phyloP scores from a whole-genome alignment of 495 filamentous ascomycete species.

The Xanthoparmelia taractica region DNA sequence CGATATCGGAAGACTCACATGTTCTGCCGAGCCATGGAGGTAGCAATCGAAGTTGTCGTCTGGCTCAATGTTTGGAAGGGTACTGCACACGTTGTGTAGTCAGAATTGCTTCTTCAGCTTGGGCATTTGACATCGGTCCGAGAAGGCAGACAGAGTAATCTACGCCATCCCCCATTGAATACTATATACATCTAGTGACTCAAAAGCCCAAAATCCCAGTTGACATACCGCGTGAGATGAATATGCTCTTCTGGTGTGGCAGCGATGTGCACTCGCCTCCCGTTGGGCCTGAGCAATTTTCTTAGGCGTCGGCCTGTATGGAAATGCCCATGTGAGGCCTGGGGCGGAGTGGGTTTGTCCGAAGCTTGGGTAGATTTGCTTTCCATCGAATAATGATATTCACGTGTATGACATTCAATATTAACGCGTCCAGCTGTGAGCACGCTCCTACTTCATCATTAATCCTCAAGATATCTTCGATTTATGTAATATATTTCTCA shows the following conservation, averaged over 20 bases:
- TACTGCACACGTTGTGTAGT: slow-evolving; percentile 8
- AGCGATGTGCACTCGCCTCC: slow-evolving; percentile 48
- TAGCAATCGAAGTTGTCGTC: slow-evolving; percentile 45
- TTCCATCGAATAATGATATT: slow-evolving; percentile 5
- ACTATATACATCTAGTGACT: neutral
- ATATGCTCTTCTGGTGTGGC: slow-evolving; percentile 44
- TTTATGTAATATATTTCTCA: no score
- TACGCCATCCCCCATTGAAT: no score
- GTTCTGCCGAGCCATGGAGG: slow-evolving; percentile 47
- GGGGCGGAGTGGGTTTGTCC: neutral
- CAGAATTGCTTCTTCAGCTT: neutral
- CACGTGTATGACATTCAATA: no score
- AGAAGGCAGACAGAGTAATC: neutral
- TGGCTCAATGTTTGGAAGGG: slow-evolving; percentile 32
- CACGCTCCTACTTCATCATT: neutral
- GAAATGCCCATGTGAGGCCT: slow-evolving; percentile 1
- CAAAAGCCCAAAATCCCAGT: neutral
- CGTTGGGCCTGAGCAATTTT: slow-evolving; percentile 47
- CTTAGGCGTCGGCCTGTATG: slow-evolving; percentile 30
- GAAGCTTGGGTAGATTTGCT: neutral
- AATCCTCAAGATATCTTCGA: no score
- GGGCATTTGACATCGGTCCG: neutral
- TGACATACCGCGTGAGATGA: slow-evolving; percentile 27
- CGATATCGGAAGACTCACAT: slow-evolving; percentile 27
- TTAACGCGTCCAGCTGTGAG: neutral